Conservation (phyloP, 148 eudicot genomes). For the Fagopyrum homotropicum region DNA sequence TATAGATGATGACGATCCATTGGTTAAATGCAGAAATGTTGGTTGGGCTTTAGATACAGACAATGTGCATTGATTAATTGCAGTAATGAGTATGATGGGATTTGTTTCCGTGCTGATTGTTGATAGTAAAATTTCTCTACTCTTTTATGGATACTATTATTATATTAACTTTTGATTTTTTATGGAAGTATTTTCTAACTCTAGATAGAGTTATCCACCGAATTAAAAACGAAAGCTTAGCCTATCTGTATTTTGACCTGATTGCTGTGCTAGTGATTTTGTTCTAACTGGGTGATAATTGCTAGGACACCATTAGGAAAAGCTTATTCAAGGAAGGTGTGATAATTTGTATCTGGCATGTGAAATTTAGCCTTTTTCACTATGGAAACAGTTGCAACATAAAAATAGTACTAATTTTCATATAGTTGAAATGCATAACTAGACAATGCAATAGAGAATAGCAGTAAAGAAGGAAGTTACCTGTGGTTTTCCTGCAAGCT, state of each 20-base stretch:
- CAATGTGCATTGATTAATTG: no score
- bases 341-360: background rate
- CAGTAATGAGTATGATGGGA: no score
- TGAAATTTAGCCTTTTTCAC: background rate
- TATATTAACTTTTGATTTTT: no score
- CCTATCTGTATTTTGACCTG: no score
- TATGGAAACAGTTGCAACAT: background rate
- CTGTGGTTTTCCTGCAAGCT: constrained; percentile 68
- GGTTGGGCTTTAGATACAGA: background rate
- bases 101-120: no score
- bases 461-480: constrained; percentile 24
- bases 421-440: background rate
- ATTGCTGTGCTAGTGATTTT: background rate
- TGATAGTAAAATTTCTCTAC: no score
- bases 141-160: no score
- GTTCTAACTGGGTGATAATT: background rate
- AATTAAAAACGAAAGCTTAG: no score
- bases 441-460: background rate
- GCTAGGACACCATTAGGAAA: no score
- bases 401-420: background rate
- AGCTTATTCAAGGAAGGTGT: no score
- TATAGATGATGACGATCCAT: background rate
- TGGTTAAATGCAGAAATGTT: background rate
- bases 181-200: no score
- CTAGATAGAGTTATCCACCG: no score